These are phyloP conservation scores for Chalciporus chontae DNA, from an alignment of 768 basidiomycete genomes.

Conservation along the genomic window DNA sequence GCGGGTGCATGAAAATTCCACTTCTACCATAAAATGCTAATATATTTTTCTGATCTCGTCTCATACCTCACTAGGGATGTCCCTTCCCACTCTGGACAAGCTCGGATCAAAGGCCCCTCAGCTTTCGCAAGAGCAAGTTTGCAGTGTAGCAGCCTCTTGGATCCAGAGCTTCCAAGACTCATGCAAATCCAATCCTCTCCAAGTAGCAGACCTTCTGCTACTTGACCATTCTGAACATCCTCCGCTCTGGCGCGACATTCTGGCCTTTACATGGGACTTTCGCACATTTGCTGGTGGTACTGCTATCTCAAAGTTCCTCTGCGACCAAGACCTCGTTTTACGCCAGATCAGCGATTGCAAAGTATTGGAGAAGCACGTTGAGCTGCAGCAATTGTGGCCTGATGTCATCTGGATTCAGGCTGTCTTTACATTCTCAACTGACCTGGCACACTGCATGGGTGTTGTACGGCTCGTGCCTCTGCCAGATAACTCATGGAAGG, in stretches of 20 bases:
- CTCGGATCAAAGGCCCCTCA: neutral
- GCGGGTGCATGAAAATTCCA: too few relatives aligned
- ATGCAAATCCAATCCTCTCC: neutral
- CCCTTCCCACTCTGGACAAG: neutral
- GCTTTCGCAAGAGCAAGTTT: neutral
- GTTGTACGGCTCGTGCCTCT: conserved; percentile 33
- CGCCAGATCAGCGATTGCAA: conserved; percentile 2
- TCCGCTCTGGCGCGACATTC: conserved; percentile 3
- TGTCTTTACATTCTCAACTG: conserved; percentile 5
- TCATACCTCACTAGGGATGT: neutral
- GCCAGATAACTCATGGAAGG: conserved; percentile 50
- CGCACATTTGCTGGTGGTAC: conserved; percentile 39
- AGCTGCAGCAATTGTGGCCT: conserved; percentile 36
- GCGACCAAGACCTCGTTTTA: conserved; percentile 27
- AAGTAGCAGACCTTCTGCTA: neutral
- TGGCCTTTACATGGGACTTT: conserved; percentile 49
- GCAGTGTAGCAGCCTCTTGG: neutral
- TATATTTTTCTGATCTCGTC: neutral
- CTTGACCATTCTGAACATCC: neutral
- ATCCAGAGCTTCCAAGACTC: conserved; percentile 1
- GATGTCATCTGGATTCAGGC: conserved; percentile 47
- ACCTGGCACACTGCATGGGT: conserved; percentile 1
- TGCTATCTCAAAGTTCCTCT: conserved; percentile 32
- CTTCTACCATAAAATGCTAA: too few relatives aligned
- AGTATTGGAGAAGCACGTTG: neutral